Conservation (phyloP, 2,329 filamentous ascomycete species). For the Arthrobotrys sinensis region DNA sequence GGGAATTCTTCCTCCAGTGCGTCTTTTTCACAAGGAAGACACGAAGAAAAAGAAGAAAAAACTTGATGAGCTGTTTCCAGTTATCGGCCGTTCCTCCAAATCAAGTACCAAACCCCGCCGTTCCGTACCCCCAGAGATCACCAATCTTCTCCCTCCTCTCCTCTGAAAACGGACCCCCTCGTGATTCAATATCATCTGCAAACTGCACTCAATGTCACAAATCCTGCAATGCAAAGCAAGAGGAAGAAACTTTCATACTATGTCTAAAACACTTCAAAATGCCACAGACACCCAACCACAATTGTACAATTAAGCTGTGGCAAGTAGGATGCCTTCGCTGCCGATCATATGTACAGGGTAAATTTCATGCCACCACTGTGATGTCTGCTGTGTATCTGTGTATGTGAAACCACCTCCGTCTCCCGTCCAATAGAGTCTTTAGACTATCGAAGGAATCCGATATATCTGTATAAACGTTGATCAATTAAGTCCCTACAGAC, state of each 20-base stretch:
- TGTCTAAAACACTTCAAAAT: background rate
- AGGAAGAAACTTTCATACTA: background rate
- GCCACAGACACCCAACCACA: background rate
- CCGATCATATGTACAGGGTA: slow-evolving; percentile 9
- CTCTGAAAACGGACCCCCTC: background rate
- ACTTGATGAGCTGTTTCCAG: slow-evolving; percentile 18
- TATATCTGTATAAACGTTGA: slow-evolving; percentile 12
- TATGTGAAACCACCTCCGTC: background rate
- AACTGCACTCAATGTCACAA: background rate
- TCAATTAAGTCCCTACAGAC: background rate
- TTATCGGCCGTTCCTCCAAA: slow-evolving; percentile 9
- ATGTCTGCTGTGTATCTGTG: background rate
- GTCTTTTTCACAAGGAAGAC: background rate
- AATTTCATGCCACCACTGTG: background rate
- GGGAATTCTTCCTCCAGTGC: too few relatives aligned
- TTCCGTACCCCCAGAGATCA: slow-evolving; percentile 5
- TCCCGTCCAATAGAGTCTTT: slow-evolving; percentile 12
- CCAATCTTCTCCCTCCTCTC: background rate
- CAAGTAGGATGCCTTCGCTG: slow-evolving; percentile 21
- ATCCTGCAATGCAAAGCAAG: slow-evolving; percentile 18
- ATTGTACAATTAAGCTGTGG: slow-evolving; percentile 22
- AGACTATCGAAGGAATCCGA: slow-evolving; percentile 4
- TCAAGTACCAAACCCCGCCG: background rate
- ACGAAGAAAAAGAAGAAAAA: background rate
- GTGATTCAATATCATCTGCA: background rate